Evolutionary conservation across 1,284 basidiomycete species (phyloP).

Genomic region (Tilletia horrida): DNA sequence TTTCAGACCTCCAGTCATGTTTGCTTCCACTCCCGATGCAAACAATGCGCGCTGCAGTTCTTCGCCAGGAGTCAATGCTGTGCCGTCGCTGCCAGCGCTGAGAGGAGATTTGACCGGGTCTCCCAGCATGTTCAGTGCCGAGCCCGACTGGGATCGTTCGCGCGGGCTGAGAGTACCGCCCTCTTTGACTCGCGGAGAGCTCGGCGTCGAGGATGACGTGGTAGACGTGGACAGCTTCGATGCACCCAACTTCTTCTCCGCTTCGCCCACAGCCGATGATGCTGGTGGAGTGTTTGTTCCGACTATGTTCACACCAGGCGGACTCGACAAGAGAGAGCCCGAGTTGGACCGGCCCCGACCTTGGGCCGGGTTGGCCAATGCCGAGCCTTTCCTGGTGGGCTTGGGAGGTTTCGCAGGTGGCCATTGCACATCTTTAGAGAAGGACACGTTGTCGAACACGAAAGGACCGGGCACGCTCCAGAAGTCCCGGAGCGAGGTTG

Average conservation of each 20-base stretch:
- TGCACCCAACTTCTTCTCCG: neutral
- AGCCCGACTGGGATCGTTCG: neutral
- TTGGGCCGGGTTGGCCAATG: constrained; percentile 11
- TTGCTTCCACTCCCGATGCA: neutral
- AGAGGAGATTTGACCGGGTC: no score
- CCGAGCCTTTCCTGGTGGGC: neutral
- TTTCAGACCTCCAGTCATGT: neutral
- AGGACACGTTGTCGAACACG: constrained; percentile 51
- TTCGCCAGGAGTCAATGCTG: neutral
- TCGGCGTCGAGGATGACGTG: neutral
- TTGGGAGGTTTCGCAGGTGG: constrained; percentile 3
- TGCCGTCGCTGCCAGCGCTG: no score
- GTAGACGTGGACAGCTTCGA: neutral
- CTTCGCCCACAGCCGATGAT: neutral
- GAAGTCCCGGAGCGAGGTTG: constrained; percentile 36
- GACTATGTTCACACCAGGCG: neutral
- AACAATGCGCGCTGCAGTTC: constrained; percentile 9
- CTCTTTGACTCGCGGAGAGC: neutral
- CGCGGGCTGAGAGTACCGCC: neutral
- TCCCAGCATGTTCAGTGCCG: neutral
- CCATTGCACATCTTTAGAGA: constrained; percentile 48
- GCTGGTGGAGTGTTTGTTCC: no score
- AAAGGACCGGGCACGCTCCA: constrained; percentile 46
- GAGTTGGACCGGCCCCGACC: constrained; percentile 23
- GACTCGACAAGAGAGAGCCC: constrained; percentile 8